Percentiles rank a stretch among this genome's conserved stretches.
phyloP scores from a whole-genome alignment of 345 rosid genomes.

The Aurinia saxatilis region DNA sequence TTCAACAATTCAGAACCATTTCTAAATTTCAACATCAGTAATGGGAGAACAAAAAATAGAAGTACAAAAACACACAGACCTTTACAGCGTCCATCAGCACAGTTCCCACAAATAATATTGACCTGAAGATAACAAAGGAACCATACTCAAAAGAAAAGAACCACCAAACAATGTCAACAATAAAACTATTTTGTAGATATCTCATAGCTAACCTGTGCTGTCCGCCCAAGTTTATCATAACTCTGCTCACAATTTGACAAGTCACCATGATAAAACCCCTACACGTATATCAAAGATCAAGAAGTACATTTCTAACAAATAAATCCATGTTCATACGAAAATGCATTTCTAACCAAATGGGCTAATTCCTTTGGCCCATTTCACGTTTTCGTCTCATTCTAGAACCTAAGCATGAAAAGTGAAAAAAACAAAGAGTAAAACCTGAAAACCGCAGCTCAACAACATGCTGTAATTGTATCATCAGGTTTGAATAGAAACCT shows the following conservation, averaged over 20 bases:
- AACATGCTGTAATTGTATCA: too few relatives aligned
- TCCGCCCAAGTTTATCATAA: constrained; percentile 88
- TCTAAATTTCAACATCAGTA: background rate
- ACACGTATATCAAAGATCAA: constrained; percentile 15
- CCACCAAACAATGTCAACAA: background rate
- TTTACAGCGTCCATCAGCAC: constrained; percentile 70
- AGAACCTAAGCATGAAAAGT: too few relatives aligned
- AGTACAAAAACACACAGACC: constrained; percentile 52
- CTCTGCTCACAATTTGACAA: constrained; percentile 61
- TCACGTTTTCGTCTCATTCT: too few relatives aligned
- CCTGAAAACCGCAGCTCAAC: too few relatives aligned
- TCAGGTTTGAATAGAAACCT: too few relatives aligned
- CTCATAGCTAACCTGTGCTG: constrained; percentile 85
- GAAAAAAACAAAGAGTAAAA: too few relatives aligned
- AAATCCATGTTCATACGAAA: too few relatives aligned
- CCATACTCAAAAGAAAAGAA: background rate
- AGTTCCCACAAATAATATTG: constrained; percentile 72
- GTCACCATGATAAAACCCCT: constrained; percentile 85
- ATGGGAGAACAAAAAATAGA: background rate
- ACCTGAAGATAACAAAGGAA: constrained; percentile 41
- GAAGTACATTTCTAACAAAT: too few relatives aligned
- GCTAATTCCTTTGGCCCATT: too few relatives aligned
- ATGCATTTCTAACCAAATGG: too few relatives aligned
- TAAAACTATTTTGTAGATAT: background rate
- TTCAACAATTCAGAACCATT: too few relatives aligned